Evolutionary conservation across 805 yeast species (phyloP).

Genomic region (Yarrowia porcina): DNA sequence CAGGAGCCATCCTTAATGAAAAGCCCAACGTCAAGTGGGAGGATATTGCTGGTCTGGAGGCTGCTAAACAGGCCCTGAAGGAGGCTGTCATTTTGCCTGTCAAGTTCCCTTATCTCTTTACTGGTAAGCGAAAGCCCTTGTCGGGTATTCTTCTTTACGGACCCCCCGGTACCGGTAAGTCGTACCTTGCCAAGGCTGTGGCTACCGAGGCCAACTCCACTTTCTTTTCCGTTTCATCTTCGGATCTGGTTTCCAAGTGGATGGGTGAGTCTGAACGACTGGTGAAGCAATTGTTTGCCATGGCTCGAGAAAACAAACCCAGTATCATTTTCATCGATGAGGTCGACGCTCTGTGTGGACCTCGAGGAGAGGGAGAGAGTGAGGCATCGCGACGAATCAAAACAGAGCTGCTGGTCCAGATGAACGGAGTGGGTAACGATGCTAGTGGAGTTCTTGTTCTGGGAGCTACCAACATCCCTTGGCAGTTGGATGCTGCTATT

Average conservation of each 20-base stretch:
- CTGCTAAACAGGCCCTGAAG: constrained; percentile 92
- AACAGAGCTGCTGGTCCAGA: constrained; percentile 92
- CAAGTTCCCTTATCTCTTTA: constrained; percentile 90
- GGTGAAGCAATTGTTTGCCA: constrained; percentile 87
- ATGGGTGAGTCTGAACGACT: constrained; percentile 98
- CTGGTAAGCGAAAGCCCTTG: constrained; percentile 90
- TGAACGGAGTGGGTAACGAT: constrained; percentile 99
- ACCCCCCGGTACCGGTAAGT: constrained; percentile 98
- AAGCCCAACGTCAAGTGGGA: constrained; percentile 92
- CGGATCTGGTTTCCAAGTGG: constrained; percentile 96
- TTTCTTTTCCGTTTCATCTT: constrained; percentile 91
- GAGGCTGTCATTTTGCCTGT: constrained; percentile 98
- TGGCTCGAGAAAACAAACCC: constrained; percentile 97
- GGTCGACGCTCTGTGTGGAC: constrained; percentile 96
- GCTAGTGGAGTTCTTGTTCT: constrained; percentile 86
- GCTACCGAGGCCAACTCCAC: constrained; percentile 98
- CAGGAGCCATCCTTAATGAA: constrained; percentile 87
- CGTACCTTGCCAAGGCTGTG: constrained; percentile 94
- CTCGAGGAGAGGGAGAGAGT: constrained; percentile 96
- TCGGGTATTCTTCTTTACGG: constrained; percentile 85
- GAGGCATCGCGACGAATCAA: constrained; percentile 96
- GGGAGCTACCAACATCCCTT: constrained; percentile 98
- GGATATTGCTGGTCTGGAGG: constrained; percentile 93
- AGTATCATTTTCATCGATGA: constrained; percentile 96
- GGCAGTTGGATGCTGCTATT: constrained; percentile 98